Evolutionary conservation across 345 rosid species (phyloP), one percentile per base, ranked within the genome.

Genomic region (Aquilaria yunnanensis): DNA sequence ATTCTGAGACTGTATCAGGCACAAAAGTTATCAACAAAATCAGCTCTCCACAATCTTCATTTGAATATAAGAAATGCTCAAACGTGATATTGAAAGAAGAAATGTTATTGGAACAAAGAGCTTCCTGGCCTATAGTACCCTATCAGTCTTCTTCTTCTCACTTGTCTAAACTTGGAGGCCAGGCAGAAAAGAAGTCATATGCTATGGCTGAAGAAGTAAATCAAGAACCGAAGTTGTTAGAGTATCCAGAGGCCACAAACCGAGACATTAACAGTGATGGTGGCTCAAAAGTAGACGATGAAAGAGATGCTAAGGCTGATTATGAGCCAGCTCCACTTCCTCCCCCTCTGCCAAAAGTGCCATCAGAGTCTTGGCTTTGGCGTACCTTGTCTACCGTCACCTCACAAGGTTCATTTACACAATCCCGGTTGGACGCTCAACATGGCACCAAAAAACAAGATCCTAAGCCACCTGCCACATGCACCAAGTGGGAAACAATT

Each of bases 351-450:
- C 96, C 89, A 2, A 88, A 82, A 70, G 83, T 79, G 61, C 99
- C 99, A 5, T 82, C 99, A 1, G 91, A 90, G 59, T 94, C 99
- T 33, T 94, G 99, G 99, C 95, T 94, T 47, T 75, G 82, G 68
- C 86, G 90, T 59, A 76, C 92, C 23, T 74, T 86, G 70, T 95
- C 96, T 69, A 72, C 90, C 32, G 68, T 76, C 56, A 50, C 80
- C 1, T 67, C 88, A 9, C 77, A 65, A 34, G 82, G 64, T 54
- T 63, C 78, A 50, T 67, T 80, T 55, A 72, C 79, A 3, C 76
- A 69, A 56, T 71, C 72, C 46, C 43, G 68, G 14, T 69, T 58
- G 30, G 59, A 73, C 29, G 53, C 59, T 46, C 79, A 77, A 49
- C 74, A 75, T 53, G 69, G 47, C 57, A 67, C 73, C 16, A 83